Percentiles rank a stretch among this genome's conserved stretches.
phyloP scores from a whole-genome alignment of 257 asterid species.

The Ocimum tenuiflorum region DNA sequence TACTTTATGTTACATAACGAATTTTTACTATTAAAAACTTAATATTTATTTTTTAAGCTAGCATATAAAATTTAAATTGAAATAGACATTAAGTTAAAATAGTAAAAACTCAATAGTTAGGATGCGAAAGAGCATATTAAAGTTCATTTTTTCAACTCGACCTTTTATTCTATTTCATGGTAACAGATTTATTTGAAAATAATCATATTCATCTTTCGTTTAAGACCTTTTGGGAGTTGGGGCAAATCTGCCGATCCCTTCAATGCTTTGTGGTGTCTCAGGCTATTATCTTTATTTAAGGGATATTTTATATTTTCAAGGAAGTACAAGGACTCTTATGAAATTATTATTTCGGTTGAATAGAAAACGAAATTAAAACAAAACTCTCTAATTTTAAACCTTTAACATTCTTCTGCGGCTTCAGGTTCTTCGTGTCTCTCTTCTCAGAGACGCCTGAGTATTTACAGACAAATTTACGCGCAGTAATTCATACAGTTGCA shows the following conservation, averaged over 20 bases:
- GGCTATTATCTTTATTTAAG: neutral
- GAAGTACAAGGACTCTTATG: neutral
- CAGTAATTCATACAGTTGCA: neutral
- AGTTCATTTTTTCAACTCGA: too few species aligned
- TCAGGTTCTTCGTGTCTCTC: neutral
- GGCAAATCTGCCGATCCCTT: neutral
- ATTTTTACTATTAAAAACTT: too few species aligned
- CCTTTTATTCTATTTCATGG: too few species aligned
- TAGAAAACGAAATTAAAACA: constrained; percentile 6
- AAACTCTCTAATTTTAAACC: constrained; percentile 24
- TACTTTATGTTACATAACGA: too few species aligned
- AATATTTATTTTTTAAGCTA: too few species aligned
- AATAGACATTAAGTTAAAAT: too few species aligned
- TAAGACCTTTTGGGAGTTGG: too few species aligned
- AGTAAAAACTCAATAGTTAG: too few species aligned
- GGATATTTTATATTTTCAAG: neutral
- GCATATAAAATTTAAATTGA: too few species aligned
- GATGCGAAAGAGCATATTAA: too few species aligned
- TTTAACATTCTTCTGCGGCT: constrained; percentile 20
- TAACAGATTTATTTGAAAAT: too few species aligned
- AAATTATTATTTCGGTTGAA: constrained; percentile 2
- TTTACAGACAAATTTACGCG: neutral
- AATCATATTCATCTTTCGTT: too few species aligned
- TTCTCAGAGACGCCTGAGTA: neutral
- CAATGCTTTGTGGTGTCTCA: neutral